Conservation (phyloP, 2,329 filamentous ascomycete genomes). For the Sporothrix brasiliensis region DNA sequence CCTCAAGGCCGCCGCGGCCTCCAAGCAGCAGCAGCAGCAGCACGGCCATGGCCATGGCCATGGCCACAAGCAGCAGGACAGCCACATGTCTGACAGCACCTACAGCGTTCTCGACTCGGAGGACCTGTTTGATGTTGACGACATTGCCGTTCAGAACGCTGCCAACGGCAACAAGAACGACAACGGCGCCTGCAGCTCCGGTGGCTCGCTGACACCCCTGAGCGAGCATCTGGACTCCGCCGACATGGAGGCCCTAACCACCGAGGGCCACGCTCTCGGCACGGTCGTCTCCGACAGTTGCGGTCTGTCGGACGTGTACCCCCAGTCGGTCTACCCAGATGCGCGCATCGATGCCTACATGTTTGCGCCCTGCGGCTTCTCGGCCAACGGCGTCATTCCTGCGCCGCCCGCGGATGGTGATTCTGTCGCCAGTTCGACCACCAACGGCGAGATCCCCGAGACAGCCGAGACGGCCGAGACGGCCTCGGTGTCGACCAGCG, state of each 20-base stretch:
- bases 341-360: conserved; percentile 93
- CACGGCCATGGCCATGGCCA: conserved; percentile 43
- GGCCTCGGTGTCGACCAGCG: conserved; percentile 10
- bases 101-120: conserved; percentile 52
- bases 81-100: conserved; percentile 58
- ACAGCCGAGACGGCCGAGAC: conserved; percentile 50
- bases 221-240: conserved; percentile 50
- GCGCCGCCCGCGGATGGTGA: conserved; percentile 53
- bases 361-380: conserved; percentile 96
- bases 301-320: conserved; percentile 87
- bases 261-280: conserved; percentile 90
- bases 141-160: conserved; percentile 51
- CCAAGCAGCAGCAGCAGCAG: conserved; percentile 17
- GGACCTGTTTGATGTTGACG: conserved; percentile 77
- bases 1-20: conserved; percentile 26
- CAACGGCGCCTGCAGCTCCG: conserved; percentile 47
- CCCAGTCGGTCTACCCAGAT: conserved; percentile 83
- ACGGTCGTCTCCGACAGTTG: conserved; percentile 89
- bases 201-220: conserved; percentile 60
- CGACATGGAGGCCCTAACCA: conserved; percentile 73
- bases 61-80: conserved; percentile 60
- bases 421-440: conserved; percentile 32
- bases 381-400: conserved; percentile 92
- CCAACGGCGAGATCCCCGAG: conserved; percentile 48
- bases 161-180: conserved; percentile 12